These are phyloP conservation scores for Iberis pinnata DNA, from an alignment of 345 rosid species.

Conservation along the genomic window DNA sequence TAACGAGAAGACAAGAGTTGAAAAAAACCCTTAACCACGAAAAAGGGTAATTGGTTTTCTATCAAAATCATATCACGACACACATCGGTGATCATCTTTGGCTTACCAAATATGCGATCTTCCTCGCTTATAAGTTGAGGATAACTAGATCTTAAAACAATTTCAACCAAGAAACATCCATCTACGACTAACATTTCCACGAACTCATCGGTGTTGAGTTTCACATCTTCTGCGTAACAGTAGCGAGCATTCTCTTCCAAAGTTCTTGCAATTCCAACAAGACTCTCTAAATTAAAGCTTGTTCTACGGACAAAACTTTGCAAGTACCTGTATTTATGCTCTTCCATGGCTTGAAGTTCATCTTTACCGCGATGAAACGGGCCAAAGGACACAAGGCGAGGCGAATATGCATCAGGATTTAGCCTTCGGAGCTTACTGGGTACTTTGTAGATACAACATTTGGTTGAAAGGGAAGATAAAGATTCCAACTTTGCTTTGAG, in stretches of 20 bases:
- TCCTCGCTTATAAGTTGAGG: not conserved
- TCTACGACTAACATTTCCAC: constrained; percentile 34
- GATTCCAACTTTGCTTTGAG: constrained; percentile 20
- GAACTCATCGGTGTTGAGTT: constrained; percentile 15
- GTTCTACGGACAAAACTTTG: constrained; percentile 22
- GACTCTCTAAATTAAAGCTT: constrained; percentile 9
- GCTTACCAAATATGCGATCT: constrained; percentile 31
- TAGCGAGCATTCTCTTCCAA: constrained; percentile 27
- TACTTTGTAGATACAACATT: constrained; percentile 25
- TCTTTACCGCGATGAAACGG: constrained; percentile 19
- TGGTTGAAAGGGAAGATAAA: constrained; percentile 16
- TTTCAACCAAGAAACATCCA: constrained; percentile 30
- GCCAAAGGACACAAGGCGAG: constrained; percentile 22
- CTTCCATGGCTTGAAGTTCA: constrained; percentile 24
- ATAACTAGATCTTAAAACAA: constrained; percentile 24
- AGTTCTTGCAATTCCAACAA: constrained; percentile 12
- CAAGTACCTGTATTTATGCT: constrained; percentile 32
- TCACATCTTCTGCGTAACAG: constrained; percentile 30
- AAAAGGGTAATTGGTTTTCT: constrained; percentile 22
- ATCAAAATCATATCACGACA: constrained; percentile 24
- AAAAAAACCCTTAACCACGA: not conserved
- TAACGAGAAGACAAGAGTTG: constrained; percentile 16
- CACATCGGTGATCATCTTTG: constrained; percentile 26
- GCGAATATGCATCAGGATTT: constrained; percentile 21
- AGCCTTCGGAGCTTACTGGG: constrained; percentile 23